Evolutionary conservation across 805 yeast species (phyloP), one percentile per base, ranked within the genome.

Genomic region (Candida insectorum): DNA sequence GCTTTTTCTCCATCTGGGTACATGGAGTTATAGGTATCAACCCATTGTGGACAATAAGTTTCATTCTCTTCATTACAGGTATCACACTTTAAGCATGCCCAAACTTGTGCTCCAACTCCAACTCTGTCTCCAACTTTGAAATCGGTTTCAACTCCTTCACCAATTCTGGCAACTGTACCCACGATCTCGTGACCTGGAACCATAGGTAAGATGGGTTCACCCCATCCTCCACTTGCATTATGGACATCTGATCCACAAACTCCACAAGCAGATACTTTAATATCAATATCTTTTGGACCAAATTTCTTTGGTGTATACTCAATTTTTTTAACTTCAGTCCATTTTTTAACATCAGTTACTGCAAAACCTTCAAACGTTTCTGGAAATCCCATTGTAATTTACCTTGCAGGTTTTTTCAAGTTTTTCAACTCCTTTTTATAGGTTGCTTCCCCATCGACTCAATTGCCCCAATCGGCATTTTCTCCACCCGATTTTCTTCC

Each of bases 31-130:
- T 81, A 83, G 15, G 91, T 82, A 32, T 53, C 51, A 21, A 67
- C 70, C 31, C 62, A 57, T 10, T 65, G 51, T 10, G 44, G 40
- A 62, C 94, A 84, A 64, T 74, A 75, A 27, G 58, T 60, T 39
- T 67, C 68, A 40, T 58, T 53, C 31, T 52, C 51, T 19, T 36
- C 20, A n/a, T 44, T 25, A 47, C 77, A 85, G 49, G 77, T 66
- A 30, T 65, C 49, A 61, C 94, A 85, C 11, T 72, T 60, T 35
- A 68, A 56, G 62, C 94, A 85, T 24, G 83, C 64, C 37, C 60
- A 63, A 16, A 71, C 65, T 50, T 75, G 79, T 16, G 93, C 91
- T 47, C 95, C 95, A 31, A 83, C 71, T 34, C 91, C 95, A 17
- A 83, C 93, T 44, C 86, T 68, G 44, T 85, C 81, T 35, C 94